A percentile compares a stretch with the other conserved stretches of the same genome.
Conservation (phyloP, 305 asterid species). For the Fraxinus baroniana region DNA sequence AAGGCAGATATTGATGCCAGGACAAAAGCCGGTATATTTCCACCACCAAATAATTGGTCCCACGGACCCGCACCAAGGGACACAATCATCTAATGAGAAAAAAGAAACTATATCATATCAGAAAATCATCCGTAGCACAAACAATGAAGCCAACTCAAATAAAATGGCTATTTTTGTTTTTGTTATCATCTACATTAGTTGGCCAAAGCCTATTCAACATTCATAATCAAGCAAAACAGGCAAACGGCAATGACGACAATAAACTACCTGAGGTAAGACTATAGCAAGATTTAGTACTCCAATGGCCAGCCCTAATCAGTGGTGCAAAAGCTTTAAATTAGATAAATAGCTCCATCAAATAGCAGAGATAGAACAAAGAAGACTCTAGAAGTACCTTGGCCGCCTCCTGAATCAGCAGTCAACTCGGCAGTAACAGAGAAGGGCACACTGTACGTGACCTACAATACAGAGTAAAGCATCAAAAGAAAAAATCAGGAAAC, state of each 20-base stretch:
- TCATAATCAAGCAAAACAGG: slow-evolving; percentile 3
- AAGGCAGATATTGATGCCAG: slow-evolving; percentile 78
- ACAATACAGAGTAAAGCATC: slow-evolving; percentile 31
- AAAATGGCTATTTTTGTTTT: background rate
- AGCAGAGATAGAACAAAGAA: slow-evolving; percentile 17
- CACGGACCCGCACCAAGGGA: slow-evolving; percentile 99
- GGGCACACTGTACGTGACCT: slow-evolving; percentile 96
- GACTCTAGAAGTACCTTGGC: slow-evolving; percentile 67
- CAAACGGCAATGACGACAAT: background rate
- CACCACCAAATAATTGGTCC: slow-evolving; percentile 99
- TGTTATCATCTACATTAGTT: background rate
- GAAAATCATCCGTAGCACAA: background rate
- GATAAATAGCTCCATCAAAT: slow-evolving; percentile 8
- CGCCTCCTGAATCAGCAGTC: slow-evolving; percentile 99
- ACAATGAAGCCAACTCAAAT: background rate
- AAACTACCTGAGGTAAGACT: slow-evolving; percentile 90
- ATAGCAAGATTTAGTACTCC: slow-evolving; percentile 99
- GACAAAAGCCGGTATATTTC: slow-evolving; percentile 91
- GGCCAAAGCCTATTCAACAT: background rate
- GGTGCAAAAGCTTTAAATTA: slow-evolving; percentile 22
- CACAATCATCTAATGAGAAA: slow-evolving; percentile 64
- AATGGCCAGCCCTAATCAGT: slow-evolving; percentile 83
- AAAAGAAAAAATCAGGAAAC: background rate
- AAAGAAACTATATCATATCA: slow-evolving; percentile 3
- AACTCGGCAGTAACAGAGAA: slow-evolving; percentile 93